Evolutionary conservation across 192 early-diverging fungal genomes (phyloP).

Genomic region (Coemansia reversa): DNA sequence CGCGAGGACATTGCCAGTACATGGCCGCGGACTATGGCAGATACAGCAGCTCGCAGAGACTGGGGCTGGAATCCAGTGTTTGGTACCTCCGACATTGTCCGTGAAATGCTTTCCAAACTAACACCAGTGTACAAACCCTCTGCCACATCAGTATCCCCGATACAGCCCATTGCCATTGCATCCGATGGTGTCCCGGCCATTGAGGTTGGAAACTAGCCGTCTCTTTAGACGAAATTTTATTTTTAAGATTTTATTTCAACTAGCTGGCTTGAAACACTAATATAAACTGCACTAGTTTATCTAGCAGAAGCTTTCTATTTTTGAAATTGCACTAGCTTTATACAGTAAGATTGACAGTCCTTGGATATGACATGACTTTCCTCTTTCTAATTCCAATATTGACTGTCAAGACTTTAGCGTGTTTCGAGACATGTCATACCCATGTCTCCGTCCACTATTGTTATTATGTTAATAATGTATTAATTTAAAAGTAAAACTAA

Average conservation of each 20-base stretch:
- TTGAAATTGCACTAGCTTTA: no score
- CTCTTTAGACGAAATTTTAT: background rate
- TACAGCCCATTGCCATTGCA: background rate
- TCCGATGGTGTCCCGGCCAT: conserved; percentile 9
- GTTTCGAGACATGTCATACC: no score
- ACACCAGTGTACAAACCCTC: conserved; percentile 38
- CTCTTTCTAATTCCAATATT: no score
- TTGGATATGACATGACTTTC: no score
- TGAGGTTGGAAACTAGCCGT: conserved; percentile 10
- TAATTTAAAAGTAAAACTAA: no score
- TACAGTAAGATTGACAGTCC: no score
- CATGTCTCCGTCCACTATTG: no score
- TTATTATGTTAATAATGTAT: no score
- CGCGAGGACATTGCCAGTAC: conserved; percentile 67
- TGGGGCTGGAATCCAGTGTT: conserved; percentile 67
- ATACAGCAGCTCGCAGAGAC: conserved; percentile 58
- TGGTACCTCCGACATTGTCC: conserved; percentile 60
- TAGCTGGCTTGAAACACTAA: background rate
- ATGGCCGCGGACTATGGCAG: conserved; percentile 65
- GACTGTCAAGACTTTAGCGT: no score
- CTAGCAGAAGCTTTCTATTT: background rate
- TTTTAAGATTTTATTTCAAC: background rate
- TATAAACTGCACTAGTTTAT: background rate
- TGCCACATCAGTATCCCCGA: no score
- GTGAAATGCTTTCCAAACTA: conserved; percentile 61